Conservation (phyloP, 768 basidiomycete genomes). For the Termitomyces sp. region DNA sequence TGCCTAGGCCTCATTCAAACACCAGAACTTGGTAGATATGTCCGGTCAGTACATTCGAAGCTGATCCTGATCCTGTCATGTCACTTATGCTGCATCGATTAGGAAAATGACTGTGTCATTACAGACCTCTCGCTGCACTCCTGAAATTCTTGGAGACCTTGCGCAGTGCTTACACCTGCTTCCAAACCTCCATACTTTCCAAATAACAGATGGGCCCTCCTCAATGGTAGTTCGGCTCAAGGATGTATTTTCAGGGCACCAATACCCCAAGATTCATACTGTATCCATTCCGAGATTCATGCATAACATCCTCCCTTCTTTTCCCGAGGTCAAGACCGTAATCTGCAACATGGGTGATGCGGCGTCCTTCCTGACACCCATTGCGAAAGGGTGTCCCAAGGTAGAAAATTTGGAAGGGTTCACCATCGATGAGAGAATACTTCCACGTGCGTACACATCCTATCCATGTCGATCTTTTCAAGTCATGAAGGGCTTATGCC, state of each 20-base stretch:
- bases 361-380: background rate
- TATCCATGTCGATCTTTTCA: background rate
- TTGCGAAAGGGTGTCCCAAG: background rate
- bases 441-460: background rate
- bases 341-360: background rate
- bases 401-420: background rate
- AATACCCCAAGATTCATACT: background rate
- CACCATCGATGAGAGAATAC: background rate
- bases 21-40: background rate
- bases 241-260: background rate
- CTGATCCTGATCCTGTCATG: background rate
- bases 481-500: background rate
- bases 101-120: background rate
- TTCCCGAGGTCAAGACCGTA: background rate
- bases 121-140: background rate
- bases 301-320: background rate
- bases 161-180: background rate
- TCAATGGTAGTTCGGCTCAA: background rate
- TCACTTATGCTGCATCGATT: background rate
- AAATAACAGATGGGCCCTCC: background rate
- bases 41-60: background rate
- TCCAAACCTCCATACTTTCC: background rate
- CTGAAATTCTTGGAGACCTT: background rate
- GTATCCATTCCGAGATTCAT: background rate
- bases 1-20: background rate